Conservation (phyloP, 371 early-diverging fungal genomes). For the Rhizopus sp. region DNA sequence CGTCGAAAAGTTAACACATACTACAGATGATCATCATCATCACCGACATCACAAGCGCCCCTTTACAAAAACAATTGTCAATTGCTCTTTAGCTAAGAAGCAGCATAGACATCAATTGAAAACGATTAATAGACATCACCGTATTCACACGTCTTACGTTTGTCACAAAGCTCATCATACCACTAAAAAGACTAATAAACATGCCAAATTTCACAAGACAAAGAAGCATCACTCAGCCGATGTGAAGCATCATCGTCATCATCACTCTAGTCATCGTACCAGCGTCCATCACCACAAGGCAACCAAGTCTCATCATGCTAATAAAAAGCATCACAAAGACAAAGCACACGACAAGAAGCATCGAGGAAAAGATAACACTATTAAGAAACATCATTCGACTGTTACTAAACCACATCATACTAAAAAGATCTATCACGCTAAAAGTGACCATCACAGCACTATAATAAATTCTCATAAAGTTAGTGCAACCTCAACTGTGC, state of each 20-base stretch:
- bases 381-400: not conserved
- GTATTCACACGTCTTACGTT: constrained; percentile 10
- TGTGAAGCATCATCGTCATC: not conserved
- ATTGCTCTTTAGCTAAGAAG: constrained; percentile 10
- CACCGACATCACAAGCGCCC: not conserved
- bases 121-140: constrained; percentile 1
- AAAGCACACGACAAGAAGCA: constrained; percentile 1
- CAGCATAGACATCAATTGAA: not conserved
- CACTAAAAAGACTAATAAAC: constrained; percentile 5
- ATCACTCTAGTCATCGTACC: not conserved
- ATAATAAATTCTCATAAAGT: not conserved
- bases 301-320: not conserved
- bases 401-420: not conserved
- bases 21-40: not conserved
- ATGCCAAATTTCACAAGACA: constrained; percentile 3
- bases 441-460: not conserved
- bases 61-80: constrained; percentile 9
- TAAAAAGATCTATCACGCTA: not conserved
- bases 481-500: constrained; percentile 1
- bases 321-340: not conserved
- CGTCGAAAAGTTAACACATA: not conserved
- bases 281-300: not conserved
- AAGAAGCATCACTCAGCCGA: constrained; percentile 7
- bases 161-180: constrained; percentile 8
- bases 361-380: not conserved